Conservation (phyloP, 2,329 filamentous ascomycete species). For the Fusarium goolgardi region DNA sequence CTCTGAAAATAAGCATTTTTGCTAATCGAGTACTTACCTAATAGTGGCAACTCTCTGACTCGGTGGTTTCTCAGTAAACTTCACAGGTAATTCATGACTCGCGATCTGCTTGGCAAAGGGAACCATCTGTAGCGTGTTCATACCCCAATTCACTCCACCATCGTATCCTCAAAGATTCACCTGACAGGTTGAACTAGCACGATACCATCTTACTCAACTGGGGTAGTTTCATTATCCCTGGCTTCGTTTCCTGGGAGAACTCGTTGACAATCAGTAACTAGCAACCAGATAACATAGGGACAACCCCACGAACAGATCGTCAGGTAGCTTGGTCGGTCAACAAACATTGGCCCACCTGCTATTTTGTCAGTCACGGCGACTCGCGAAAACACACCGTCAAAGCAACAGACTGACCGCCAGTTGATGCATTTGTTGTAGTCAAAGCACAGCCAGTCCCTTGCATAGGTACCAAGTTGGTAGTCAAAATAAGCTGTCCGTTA, state of each 20-base stretch:
- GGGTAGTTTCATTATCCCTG: background rate
- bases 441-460: background rate
- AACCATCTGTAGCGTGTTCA: background rate
- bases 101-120: background rate
- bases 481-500: background rate
- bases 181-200: background rate
- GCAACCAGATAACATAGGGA: background rate
- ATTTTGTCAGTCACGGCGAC: background rate
- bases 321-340: background rate
- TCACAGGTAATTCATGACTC: background rate
- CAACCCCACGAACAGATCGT: background rate
- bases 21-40: background rate
- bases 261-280: background rate
- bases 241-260: background rate
- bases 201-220: background rate
- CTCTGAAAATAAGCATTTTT: background rate
- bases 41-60: background rate
- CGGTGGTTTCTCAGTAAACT: background rate
- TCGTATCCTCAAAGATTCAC: background rate
- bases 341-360: background rate
- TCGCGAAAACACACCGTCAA: slow-evolving; percentile 2
- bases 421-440: background rate
- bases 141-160: background rate
- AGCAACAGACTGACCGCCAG: slow-evolving; percentile 4
- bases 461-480: background rate